phyloP scores from a whole-genome alignment of 2,329 filamentous ascomycete genomes.

The Aspergillus jensenii region DNA sequence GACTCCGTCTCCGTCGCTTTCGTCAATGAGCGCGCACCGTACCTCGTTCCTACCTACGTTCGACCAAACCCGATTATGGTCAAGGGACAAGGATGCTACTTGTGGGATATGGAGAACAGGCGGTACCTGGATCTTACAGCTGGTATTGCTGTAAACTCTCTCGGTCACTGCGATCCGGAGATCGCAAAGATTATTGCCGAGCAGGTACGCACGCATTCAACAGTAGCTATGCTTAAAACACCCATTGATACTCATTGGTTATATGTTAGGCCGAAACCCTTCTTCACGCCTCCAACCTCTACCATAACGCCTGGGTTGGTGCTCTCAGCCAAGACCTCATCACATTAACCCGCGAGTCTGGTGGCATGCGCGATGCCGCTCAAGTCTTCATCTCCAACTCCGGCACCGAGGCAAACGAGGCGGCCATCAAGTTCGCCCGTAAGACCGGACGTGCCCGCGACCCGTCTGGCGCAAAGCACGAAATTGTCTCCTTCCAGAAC shows the following conservation, averaged over 20 bases:
- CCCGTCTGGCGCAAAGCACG: conserved; percentile 70
- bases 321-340: conserved; percentile 82
- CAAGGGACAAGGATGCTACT: conserved; percentile 78
- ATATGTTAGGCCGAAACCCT: conserved; percentile 64
- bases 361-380: conserved; percentile 76
- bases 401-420: conserved; percentile 95
- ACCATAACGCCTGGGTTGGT: conserved; percentile 95
- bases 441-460: conserved; percentile 80
- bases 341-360: conserved; percentile 73
- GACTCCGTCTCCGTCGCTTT: conserved; percentile 75
- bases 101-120: conserved; percentile 87
- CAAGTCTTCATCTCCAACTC: conserved; percentile 95
- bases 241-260: not conserved
- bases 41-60: conserved; percentile 94
- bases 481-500: conserved; percentile 85
- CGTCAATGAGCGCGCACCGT: conserved; percentile 73
- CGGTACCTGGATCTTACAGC: conserved; percentile 93
- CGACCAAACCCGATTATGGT: conserved; percentile 88
- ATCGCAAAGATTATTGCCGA: conserved; percentile 73
- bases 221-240: not conserved
- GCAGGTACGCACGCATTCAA: conserved; percentile 57
- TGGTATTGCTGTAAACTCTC: conserved; percentile 90
- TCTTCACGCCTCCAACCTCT: conserved; percentile 91
- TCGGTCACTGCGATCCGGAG: conserved; percentile 86
- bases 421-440: conserved; percentile 92